Percentiles rank a stretch among this genome's conserved stretches.
Conservation (phyloP, 257 asterid species). For the Penstemon davidsonii region DNA sequence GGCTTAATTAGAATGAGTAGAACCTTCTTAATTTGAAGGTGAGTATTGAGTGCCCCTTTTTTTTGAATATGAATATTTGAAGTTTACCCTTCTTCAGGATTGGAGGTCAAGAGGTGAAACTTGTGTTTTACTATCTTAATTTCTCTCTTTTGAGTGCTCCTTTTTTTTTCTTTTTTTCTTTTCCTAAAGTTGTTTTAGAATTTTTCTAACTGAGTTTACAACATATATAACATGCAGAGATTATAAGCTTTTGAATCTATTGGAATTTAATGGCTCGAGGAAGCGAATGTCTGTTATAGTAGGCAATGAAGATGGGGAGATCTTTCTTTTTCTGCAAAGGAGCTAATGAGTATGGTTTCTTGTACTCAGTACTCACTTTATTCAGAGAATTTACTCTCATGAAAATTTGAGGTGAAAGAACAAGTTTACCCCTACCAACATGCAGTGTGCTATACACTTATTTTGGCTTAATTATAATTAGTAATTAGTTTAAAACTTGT, state of each 20-base stretch:
- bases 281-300: constrained; percentile 77
- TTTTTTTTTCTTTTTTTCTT: no score
- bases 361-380: background rate
- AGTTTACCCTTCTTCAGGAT: constrained; percentile 44
- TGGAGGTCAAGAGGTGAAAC: constrained; percentile 54
- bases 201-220: background rate
- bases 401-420: no score
- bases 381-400: background rate
- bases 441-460: no score
- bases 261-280: constrained; percentile 68
- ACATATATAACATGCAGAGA: constrained; percentile 36
- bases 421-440: no score
- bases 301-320: constrained; percentile 50
- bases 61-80: constrained; percentile 21
- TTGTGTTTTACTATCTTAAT: background rate
- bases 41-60: no score
- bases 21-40: no score
- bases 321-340: constrained; percentile 73
- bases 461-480: no score
- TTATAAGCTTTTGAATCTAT: constrained; percentile 56
- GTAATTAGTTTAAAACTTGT: no score
- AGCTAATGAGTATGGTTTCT: constrained; percentile 57
- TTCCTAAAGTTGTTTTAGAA: background rate
- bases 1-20: no score
- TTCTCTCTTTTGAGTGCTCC: background rate